phyloP scores from a whole-genome alignment of 441 rosid species.

The Sinapis alba region DNA sequence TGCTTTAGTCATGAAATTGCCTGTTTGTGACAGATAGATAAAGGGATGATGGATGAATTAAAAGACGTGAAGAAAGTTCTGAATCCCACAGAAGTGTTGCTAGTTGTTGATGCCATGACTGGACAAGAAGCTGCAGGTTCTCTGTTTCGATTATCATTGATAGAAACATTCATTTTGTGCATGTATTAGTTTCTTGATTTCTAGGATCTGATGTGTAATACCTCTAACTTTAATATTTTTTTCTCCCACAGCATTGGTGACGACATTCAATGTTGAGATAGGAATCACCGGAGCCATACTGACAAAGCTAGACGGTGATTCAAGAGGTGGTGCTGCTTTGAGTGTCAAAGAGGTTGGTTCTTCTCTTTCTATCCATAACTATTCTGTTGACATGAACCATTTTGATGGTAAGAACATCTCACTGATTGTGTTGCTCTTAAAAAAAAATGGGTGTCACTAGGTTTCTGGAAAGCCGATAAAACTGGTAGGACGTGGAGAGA shows the following conservation, averaged over 20 bases:
- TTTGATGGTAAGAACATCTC: not conserved
- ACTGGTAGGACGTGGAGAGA: conserved; percentile 97
- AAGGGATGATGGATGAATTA: conserved; percentile 96
- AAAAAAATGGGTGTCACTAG: conserved; percentile 44
- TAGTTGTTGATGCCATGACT: conserved; percentile 99
- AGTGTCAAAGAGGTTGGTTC: conserved; percentile 89
- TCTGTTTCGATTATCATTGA: not conserved
- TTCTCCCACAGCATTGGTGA: conserved; percentile 71
- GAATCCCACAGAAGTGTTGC: conserved; percentile 95
- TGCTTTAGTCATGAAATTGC: conserved; percentile 20
- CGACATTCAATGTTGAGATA: conserved; percentile 93
- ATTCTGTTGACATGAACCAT: not conserved
- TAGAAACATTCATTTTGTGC: not conserved
- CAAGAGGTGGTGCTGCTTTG: conserved; percentile 99
- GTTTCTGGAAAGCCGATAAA: conserved; percentile 98
- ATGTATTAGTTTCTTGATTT: conserved; percentile 12
- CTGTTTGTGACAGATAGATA: conserved; percentile 71
- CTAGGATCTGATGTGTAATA: not conserved
- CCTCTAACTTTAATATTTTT: conserved; percentile 7
- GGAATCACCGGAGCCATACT: conserved; percentile 99
- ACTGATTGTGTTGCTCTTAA: conserved; percentile 23
- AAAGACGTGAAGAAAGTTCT: conserved; percentile 85
- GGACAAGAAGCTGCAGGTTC: conserved; percentile 99
- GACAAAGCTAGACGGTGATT: conserved; percentile 98
- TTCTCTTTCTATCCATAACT: not conserved